A percentile compares a stretch with the other conserved stretches of the same genome.
These are phyloP conservation scores for Periconia sp. DNA, from an alignment of 2,329 filamentous ascomycete genomes.

Conservation along the genomic window DNA sequence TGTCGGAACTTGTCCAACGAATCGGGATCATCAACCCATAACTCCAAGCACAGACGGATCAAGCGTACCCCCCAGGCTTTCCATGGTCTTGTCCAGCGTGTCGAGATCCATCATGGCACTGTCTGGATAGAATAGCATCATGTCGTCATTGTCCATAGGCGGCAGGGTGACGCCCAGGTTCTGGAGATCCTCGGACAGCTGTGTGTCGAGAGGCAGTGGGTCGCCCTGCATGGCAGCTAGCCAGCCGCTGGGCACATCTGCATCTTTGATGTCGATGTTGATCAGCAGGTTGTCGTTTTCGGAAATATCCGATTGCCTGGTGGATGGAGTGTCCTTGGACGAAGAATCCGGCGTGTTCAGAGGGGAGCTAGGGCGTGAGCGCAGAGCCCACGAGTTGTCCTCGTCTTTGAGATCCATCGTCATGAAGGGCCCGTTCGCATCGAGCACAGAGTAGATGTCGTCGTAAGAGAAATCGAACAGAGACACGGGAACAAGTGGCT, in stretches of 20 bases:
- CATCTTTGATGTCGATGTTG: constrained; percentile 44
- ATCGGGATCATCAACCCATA: not conserved
- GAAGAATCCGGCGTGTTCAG: constrained; percentile 43
- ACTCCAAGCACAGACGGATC: constrained; percentile 22
- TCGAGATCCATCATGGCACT: constrained; percentile 41
- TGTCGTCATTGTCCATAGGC: constrained; percentile 41
- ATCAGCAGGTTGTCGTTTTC: constrained; percentile 50
- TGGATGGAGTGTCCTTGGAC: constrained; percentile 45
- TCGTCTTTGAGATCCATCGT: constrained; percentile 43
- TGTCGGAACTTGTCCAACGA: too few relatives aligned
- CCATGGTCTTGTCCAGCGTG: constrained; percentile 39
- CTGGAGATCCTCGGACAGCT: constrained; percentile 39
- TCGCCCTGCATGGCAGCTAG: constrained; percentile 31
- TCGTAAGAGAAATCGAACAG: constrained; percentile 42
- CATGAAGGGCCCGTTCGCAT: constrained; percentile 38
- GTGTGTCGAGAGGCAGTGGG: constrained; percentile 35
- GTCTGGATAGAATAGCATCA: constrained; percentile 41
- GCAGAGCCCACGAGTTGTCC: constrained; percentile 39
- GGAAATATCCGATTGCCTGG: constrained; percentile 50
- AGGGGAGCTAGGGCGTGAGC: constrained; percentile 40
- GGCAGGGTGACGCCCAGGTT: constrained; percentile 38
- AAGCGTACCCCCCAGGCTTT: constrained; percentile 28
- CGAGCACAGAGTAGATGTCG: constrained; percentile 39
- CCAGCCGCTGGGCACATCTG: constrained; percentile 42
- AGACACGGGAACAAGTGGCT: constrained; percentile 32